A percentile compares a stretch with the other conserved stretches of the same genome.
phyloP scores from a whole-genome alignment of 495 filamentous ascomycete genomes.

The Hypoxylon lenormandii region DNA sequence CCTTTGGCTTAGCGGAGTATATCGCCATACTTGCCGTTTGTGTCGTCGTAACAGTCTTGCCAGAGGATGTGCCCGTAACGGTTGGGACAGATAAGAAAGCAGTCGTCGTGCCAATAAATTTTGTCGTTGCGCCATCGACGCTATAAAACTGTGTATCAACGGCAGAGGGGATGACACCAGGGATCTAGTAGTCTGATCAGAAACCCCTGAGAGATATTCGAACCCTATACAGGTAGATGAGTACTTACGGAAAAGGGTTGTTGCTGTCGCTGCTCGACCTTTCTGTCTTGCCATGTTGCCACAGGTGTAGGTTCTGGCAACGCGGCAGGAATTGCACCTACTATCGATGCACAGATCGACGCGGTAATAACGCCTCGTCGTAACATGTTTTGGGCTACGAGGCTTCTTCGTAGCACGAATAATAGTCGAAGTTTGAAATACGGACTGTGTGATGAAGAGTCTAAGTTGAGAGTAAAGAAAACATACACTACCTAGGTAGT shows the following conservation, averaged over 20 bases:
- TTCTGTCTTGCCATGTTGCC: conserved; percentile 3
- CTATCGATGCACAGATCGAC: neutral
- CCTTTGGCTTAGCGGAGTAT: conserved; percentile 1
- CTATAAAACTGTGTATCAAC: conserved; percentile 3
- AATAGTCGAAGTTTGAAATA: too few relatives aligned
- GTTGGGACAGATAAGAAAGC: neutral
- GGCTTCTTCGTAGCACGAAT: neutral
- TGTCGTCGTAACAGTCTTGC: neutral
- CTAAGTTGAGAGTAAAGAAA: too few relatives aligned
- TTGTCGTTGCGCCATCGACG: conserved; percentile 6
- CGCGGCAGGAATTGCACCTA: neutral
- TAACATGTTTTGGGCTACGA: neutral
- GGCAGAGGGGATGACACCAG: conserved; percentile 5
- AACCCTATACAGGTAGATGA: neutral
- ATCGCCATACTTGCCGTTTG: neutral
- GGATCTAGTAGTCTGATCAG: neutral
- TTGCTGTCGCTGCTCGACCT: conserved; percentile 1
- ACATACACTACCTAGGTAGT: too few relatives aligned
- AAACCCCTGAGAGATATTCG: neutral
- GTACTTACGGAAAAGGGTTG: neutral
- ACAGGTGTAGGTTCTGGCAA: neutral
- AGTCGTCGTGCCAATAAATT: neutral
- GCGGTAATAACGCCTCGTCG: neutral
- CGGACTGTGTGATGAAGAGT: too few relatives aligned
- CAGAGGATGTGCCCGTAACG: neutral